Percentiles rank a stretch among this genome's conserved stretches.
phyloP scores from a whole-genome alignment of 257 asterid species.

The Verbena officinalis region DNA sequence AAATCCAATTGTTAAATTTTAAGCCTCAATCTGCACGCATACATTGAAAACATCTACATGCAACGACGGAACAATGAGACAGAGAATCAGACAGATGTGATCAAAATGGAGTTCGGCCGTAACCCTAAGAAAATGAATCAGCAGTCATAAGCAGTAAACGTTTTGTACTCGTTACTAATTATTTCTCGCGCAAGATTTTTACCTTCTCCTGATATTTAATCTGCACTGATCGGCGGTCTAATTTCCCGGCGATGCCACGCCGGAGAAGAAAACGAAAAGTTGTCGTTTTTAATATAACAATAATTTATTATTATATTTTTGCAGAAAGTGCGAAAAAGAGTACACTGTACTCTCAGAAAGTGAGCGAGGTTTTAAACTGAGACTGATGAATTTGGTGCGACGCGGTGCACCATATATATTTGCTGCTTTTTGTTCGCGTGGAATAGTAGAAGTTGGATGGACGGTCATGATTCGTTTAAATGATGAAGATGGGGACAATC shows the following conservation, averaged over 20 bases:
- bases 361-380: slow-evolving; percentile 40
- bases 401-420: slow-evolving; percentile 32
- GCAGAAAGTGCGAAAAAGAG: slow-evolving; percentile 28
- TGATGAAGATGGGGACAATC: neutral
- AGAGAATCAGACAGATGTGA: slow-evolving; percentile 19
- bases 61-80: slow-evolving; percentile 24
- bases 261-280: slow-evolving; percentile 37
- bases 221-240: slow-evolving; percentile 17
- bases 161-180: neutral
- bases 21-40: neutral
- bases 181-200: neutral
- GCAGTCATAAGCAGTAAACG: slow-evolving; percentile 15
- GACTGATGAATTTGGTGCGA: slow-evolving; percentile 36
- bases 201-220: slow-evolving; percentile 31
- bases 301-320: slow-evolving; percentile 7
- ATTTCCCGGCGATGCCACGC: slow-evolving; percentile 36
- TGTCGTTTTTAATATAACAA: neutral
- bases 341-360: slow-evolving; percentile 25
- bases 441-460: neutral
- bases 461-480: neutral
- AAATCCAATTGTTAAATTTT: slow-evolving; percentile 13
- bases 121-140: slow-evolving; percentile 33
- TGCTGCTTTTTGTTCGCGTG: slow-evolving; percentile 31
- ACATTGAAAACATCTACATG: slow-evolving; percentile 32
- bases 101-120: slow-evolving; percentile 25